Conservation (phyloP, 192 early-diverging fungal species). For the Umbelopsis isabellina region DNA sequence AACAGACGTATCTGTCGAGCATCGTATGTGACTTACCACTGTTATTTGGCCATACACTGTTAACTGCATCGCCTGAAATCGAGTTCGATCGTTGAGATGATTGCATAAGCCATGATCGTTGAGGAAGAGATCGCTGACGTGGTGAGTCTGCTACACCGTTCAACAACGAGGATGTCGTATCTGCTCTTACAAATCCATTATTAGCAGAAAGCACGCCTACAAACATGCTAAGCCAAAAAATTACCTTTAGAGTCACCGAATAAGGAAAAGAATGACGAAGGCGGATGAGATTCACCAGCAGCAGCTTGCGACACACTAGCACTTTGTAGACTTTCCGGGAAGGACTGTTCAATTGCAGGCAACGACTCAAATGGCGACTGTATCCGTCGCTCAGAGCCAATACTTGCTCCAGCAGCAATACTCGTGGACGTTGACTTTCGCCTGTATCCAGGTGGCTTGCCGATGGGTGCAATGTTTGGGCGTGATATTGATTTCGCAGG, state of each 20-base stretch:
- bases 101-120: constrained; percentile 7
- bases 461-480: constrained; percentile 26
- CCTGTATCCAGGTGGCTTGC: constrained; percentile 19
- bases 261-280: constrained; percentile 11
- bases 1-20: neutral
- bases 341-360: neutral
- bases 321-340: neutral
- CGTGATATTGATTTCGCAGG: neutral
- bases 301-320: neutral
- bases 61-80: neutral
- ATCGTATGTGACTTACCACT: neutral
- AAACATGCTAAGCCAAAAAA: neutral
- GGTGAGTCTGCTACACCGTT: constrained; percentile 17
- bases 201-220: neutral
- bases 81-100: constrained; percentile 7
- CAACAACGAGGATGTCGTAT: neutral
- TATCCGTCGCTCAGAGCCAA: constrained; percentile 14
- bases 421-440: constrained; percentile 13
- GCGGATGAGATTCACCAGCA: constrained; percentile 1
- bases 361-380: neutral
- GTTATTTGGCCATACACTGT: constrained; percentile 9
- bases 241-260: constrained; percentile 18
- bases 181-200: neutral
- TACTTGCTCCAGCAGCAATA: neutral
- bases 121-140: neutral